These are phyloP conservation scores for Hippophae gyantsensis DNA, from an alignment of 306 rosid genomes.

Conservation along the genomic window DNA sequence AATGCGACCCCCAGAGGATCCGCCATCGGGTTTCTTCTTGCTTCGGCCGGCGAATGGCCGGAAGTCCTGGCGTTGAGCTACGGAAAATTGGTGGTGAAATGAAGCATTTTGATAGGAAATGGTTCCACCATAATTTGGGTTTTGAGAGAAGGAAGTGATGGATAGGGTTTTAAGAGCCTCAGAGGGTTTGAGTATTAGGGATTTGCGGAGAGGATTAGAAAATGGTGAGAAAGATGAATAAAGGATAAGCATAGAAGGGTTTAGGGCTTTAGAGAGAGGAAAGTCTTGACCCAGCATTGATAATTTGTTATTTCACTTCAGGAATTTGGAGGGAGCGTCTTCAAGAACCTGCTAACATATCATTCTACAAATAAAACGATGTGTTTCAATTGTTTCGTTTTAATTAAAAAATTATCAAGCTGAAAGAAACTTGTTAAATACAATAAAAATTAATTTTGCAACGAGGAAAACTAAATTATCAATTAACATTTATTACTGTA, in stretches of 20 bases:
- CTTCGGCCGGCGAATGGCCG: conserved; percentile 56
- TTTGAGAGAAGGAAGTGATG: neutral
- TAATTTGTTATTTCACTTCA: no score
- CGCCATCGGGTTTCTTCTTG: conserved; percentile 37
- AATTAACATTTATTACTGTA: no score
- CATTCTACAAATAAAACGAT: no score
- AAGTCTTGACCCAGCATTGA: conserved; percentile 15
- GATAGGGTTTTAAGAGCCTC: conserved; percentile 2
- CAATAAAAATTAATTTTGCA: no score
- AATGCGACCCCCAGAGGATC: conserved; percentile 40
- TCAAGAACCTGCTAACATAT: no score
- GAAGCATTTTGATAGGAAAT: conserved; percentile 5
- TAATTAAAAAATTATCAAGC: no score
- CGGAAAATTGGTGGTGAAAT: conserved; percentile 8
- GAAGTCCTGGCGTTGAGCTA: conserved; percentile 15
- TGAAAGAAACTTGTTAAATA: no score
- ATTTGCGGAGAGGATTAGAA: conserved; percentile 21
- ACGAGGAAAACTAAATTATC: no score
- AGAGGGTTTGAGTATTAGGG: conserved; percentile 14
- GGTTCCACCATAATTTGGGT: conserved; percentile 1
- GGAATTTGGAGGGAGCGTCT: no score
- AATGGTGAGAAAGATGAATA: conserved; percentile 20
- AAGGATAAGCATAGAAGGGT: conserved; percentile 23
- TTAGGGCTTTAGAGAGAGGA: conserved; percentile 33
- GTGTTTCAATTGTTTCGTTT: no score